Evolutionary conservation across 805 yeast genomes (phyloP), one percentile per base, ranked within the genome.

Genomic region (Monosporozyma yasuniensis): DNA sequence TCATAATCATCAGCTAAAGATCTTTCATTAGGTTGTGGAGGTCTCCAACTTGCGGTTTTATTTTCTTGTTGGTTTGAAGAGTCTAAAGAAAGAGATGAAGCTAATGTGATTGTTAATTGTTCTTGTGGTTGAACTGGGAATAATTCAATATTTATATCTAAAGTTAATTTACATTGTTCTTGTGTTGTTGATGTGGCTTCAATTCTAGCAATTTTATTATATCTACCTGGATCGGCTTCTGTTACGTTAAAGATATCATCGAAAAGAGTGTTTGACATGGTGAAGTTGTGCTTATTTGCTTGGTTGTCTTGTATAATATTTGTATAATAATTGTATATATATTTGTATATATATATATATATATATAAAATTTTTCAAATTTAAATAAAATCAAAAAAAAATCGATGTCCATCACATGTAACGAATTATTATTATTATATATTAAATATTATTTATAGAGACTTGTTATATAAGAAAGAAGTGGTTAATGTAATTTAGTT

Each of bases 1-100:
- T 91, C 98, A 72, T 89, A 91, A 64, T 93, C 98, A 66, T 91
- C 97, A 57, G 96, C 96, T 61, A 91, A 75, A 5, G 95, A 79
- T 63, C 84, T 79, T 58, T 89, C 96, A 52, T 83, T 86, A 11
- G 85, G 77, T 68, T 78, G 85, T 43, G 96, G 95, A 18, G 75
- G 73, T 62, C 74, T 72, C 75, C 75, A 72, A 21, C 72, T 69
- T 39, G 65, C 57, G n/a, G 61, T 60, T 4, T 58, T 55, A 11
- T 54, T 49, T 66, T 75, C 64, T 61, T 72, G 74, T 53, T 72
- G 6, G 72, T 80, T n/a, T n/a, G n/a, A n/a, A n/a, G n/a, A n/a
- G 39, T 80, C 84, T 12, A 76, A 52, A 9, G 76, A 70, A 50
- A 91, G 73, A 2, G 89, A 74, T 22, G 90, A 83, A 7, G 97